Evolutionary conservation across 257 asterid species (phyloP).

Genomic region (Rauvolfia tetraphylla): DNA sequence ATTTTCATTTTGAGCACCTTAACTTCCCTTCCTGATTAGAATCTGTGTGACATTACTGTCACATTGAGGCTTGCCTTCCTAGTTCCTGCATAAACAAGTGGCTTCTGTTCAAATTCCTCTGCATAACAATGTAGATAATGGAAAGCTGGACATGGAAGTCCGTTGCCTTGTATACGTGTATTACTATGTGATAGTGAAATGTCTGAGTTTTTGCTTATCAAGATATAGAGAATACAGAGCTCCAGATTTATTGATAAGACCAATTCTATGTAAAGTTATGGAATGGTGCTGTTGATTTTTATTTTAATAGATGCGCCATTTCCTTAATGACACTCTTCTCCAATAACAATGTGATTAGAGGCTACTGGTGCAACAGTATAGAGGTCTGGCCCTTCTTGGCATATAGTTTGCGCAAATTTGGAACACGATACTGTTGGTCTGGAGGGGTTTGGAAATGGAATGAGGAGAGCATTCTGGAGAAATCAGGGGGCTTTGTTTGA

Average conservation of each 20-base stretch:
- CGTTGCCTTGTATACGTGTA: neutral
- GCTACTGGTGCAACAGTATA: neutral
- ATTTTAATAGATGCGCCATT: too few relatives aligned
- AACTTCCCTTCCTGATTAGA: neutral
- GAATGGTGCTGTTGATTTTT: neutral
- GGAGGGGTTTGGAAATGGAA: neutral
- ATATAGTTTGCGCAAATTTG: neutral
- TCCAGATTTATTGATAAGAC: neutral
- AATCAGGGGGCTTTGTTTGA: neutral
- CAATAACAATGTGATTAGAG: too few relatives aligned
- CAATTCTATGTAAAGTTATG: neutral
- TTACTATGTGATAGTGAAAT: neutral
- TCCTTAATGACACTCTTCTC: too few relatives aligned
- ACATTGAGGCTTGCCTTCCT: neutral
- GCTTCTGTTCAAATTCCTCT: neutral
- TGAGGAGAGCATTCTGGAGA: neutral
- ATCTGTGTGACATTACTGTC: too few relatives aligned
- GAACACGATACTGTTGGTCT: neutral
- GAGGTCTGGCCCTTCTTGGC: too few relatives aligned
- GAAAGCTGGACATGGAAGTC: neutral
- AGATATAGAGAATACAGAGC: neutral
- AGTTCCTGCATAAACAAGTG: neutral
- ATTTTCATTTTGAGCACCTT: neutral
- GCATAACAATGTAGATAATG: neutral
- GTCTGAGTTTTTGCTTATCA: neutral